These are phyloP conservation scores for Cordyceps militaris DNA, from an alignment of 2,329 filamentous ascomycete species.

Conservation along the genomic window DNA sequence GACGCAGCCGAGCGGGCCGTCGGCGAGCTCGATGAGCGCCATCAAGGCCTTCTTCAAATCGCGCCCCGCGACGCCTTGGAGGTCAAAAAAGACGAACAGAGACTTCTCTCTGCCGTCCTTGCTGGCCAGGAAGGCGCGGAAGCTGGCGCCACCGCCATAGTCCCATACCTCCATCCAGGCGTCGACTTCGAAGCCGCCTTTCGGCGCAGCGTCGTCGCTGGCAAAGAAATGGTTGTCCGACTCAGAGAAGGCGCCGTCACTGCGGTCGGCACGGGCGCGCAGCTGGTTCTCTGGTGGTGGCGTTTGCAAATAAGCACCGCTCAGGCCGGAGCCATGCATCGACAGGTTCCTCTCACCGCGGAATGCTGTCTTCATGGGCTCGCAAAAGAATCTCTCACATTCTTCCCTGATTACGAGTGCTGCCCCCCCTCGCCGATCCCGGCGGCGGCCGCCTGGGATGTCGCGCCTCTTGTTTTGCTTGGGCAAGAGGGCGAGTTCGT, in stretches of 20 bases:
- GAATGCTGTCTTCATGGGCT: slow-evolving; percentile 89
- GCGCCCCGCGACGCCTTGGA: slow-evolving; percentile 57
- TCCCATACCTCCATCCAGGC: slow-evolving; percentile 78
- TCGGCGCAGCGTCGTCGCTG: slow-evolving; percentile 15
- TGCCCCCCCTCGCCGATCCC: slow-evolving; percentile 75
- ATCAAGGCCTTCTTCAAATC: slow-evolving; percentile 89
- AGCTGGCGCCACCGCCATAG: slow-evolving; percentile 75
- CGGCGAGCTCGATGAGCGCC: slow-evolving; percentile 82
- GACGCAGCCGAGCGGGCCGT: slow-evolving; percentile 66
- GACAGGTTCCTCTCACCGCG: slow-evolving; percentile 84
- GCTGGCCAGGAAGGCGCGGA: slow-evolving; percentile 73
- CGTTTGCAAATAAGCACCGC: slow-evolving; percentile 59
- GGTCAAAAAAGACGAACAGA: slow-evolving; percentile 83
- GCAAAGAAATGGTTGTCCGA: not conserved
- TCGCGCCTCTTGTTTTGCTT: slow-evolving; percentile 41
- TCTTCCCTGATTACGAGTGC: slow-evolving; percentile 95
- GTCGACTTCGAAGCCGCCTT: slow-evolving; percentile 36
- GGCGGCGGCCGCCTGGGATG: slow-evolving; percentile 32
- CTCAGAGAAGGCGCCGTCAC: slow-evolving; percentile 13
- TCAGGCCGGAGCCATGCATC: slow-evolving; percentile 75
- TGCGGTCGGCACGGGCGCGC: slow-evolving; percentile 26
- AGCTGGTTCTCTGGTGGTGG: slow-evolving; percentile 45
- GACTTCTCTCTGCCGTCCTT: slow-evolving; percentile 50
- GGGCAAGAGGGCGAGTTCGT: slow-evolving; percentile 58
- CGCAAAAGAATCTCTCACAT: slow-evolving; percentile 99